Evolutionary conservation across 2,329 filamentous ascomycete species (phyloP).

Genomic region (Ilyonectria sp.): DNA sequence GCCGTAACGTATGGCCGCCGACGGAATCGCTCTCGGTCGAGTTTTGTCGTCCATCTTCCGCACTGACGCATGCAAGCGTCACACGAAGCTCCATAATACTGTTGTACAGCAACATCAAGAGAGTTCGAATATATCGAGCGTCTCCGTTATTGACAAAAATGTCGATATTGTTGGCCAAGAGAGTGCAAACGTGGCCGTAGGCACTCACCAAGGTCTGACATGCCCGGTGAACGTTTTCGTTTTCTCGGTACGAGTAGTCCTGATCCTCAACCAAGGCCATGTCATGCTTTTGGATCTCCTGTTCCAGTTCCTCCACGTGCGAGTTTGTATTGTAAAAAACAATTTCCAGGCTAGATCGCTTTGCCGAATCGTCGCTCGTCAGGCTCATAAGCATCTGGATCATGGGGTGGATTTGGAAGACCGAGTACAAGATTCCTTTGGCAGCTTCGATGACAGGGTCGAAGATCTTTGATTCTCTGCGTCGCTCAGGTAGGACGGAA

Average conservation of each 20-base stretch:
- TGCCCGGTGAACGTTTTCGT: slow-evolving; percentile 75
- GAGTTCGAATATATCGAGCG: slow-evolving; percentile 76
- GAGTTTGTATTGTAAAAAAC: slow-evolving; percentile 77
- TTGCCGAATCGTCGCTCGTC: slow-evolving; percentile 72
- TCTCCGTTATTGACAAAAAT: slow-evolving; percentile 76
- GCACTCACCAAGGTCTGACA: slow-evolving; percentile 75
- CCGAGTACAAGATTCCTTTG: slow-evolving; percentile 76
- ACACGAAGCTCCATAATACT: slow-evolving; percentile 78
- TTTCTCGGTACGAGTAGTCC: slow-evolving; percentile 66
- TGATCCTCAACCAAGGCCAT: slow-evolving; percentile 63
- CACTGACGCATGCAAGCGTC: slow-evolving; percentile 59
- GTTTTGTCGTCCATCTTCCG: slow-evolving; percentile 43
- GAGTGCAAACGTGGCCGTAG: slow-evolving; percentile 76
- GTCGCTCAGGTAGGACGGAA: slow-evolving; percentile 74
- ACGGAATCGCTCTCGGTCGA: slow-evolving; percentile 37
- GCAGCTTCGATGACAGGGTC: slow-evolving; percentile 76
- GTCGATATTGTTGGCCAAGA: slow-evolving; percentile 74
- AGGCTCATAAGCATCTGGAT: slow-evolving; percentile 77
- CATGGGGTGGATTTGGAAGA: slow-evolving; percentile 78
- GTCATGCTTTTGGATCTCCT: slow-evolving; percentile 75
- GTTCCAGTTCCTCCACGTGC: slow-evolving; percentile 76
- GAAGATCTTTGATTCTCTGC: slow-evolving; percentile 72
- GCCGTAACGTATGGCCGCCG: slow-evolving; percentile 65
- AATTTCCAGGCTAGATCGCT: slow-evolving; percentile 75
- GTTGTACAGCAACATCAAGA: slow-evolving; percentile 76